phyloP scores from a whole-genome alignment of 768 basidiomycete species.

The Saitozyma sp. region DNA sequence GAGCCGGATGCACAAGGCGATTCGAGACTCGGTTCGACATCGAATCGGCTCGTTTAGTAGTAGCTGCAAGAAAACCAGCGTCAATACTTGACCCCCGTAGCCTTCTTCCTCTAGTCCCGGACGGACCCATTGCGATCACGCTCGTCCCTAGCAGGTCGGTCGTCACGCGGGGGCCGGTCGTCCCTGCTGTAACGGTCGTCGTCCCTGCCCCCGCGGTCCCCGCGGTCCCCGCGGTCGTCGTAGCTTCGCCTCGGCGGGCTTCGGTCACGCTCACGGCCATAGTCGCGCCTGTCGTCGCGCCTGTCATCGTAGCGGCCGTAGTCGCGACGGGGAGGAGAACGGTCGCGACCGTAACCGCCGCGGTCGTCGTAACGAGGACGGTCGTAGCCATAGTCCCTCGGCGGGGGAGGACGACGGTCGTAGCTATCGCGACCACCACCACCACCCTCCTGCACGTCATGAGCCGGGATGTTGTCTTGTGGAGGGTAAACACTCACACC shows the following conservation, averaged over 20 bases:
- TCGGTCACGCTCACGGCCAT: constrained; percentile 18
- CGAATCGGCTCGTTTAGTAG: no score
- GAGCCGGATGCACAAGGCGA: no score
- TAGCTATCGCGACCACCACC: constrained; percentile 15
- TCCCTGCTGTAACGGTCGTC: constrained; percentile 67
- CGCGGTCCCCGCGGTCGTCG: constrained; percentile 44
- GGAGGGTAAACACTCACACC: constrained; percentile 6
- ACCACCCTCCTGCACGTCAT: constrained; percentile 17
- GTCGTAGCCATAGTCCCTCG: constrained; percentile 10
- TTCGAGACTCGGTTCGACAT: no score
- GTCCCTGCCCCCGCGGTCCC: constrained; percentile 8
- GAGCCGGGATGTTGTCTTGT: neutral
- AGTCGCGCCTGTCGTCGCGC: constrained; percentile 24
- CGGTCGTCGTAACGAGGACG: constrained; percentile 29
- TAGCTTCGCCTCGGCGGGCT: constrained; percentile 14
- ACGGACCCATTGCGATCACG: no score
- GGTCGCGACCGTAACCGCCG: constrained; percentile 27
- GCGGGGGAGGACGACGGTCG: constrained; percentile 14
- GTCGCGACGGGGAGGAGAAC: constrained; percentile 41
- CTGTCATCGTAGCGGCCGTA: constrained; percentile 22
- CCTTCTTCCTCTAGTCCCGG: no score
- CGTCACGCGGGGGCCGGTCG: constrained; percentile 57
- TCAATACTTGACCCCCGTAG: no score
- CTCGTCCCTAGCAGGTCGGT: constrained; percentile 41
- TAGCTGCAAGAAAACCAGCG: no score